Evolutionary conservation across 495 filamentous ascomycete genomes (phyloP).

Genomic region (Penicillium taxi): DNA sequence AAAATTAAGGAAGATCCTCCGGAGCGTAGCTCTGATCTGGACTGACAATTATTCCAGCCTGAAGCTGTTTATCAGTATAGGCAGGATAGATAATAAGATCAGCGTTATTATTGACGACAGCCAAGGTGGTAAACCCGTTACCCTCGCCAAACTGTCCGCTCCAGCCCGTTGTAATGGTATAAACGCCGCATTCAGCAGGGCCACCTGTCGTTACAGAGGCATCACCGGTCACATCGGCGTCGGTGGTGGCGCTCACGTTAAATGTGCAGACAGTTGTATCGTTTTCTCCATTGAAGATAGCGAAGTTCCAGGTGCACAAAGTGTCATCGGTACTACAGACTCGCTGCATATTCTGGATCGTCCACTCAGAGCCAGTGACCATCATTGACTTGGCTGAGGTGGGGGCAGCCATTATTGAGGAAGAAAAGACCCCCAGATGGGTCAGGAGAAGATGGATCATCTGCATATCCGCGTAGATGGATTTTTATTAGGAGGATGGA

Average conservation of each 20-base stretch:
- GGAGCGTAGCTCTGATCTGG: conserved; percentile 50
- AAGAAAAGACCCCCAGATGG: too few relatives aligned
- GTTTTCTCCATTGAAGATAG: conserved; percentile 32
- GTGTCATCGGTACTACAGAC: conserved; percentile 39
- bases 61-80: conserved; percentile 41
- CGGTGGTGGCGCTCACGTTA: conserved; percentile 32
- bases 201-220: conserved; percentile 29
- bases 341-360: conserved; percentile 39
- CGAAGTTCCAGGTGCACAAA: conserved; percentile 42
- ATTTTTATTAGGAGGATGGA: too few relatives aligned
- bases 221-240: too few relatives aligned
- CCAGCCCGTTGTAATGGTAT: conserved; percentile 47
- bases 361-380: conserved; percentile 38
- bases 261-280: conserved; percentile 28
- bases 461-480: too few relatives aligned
- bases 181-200: conserved; percentile 37
- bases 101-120: conserved; percentile 36
- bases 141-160: conserved; percentile 46
- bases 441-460: too few relatives aligned
- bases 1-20: conserved; percentile 27
- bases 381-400: conserved; percentile 26
- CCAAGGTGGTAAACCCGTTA: conserved; percentile 47
- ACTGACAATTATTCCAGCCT: conserved; percentile 36
- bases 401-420: conserved; percentile 36
- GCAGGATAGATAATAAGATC: conserved; percentile 41